These are phyloP conservation scores for Golubevia pallescens DNA, from an alignment of 1,284 basidiomycete species.

Conservation along the genomic window DNA sequence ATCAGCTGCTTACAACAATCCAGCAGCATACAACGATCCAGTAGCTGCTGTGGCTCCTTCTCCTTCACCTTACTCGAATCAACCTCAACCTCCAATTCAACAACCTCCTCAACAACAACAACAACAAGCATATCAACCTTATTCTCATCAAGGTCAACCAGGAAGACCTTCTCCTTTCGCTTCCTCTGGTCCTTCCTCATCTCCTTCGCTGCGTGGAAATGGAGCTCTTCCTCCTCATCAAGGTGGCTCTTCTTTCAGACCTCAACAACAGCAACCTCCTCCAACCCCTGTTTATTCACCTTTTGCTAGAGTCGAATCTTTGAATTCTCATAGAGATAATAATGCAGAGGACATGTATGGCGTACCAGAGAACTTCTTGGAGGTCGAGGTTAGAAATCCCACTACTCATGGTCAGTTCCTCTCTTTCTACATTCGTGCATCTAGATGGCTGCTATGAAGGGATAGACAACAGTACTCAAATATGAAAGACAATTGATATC, in stretches of 20 bases:
- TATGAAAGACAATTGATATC: too few relatives aligned
- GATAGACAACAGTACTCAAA: too few relatives aligned
- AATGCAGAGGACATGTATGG: too few relatives aligned
- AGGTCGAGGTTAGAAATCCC: constrained; percentile 96
- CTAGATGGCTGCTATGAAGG: too few relatives aligned
- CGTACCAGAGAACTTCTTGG: constrained; percentile 89
- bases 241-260: constrained; percentile 28
- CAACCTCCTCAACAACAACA: neutral
- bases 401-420: constrained; percentile 84
- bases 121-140: neutral
- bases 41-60: too few relatives aligned
- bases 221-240: constrained; percentile 13
- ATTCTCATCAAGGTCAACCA: neutral
- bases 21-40: too few relatives aligned
- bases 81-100: too few relatives aligned
- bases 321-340: constrained; percentile 28
- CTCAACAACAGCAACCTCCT: too few relatives aligned
- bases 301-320: constrained; percentile 56
- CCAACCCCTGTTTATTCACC: constrained; percentile 51
- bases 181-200: constrained; percentile 34
- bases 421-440: too few relatives aligned
- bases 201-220: constrained; percentile 28
- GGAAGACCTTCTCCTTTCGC: constrained; percentile 11
- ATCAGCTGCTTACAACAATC: too few relatives aligned
- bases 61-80: too few relatives aligned